Evolutionary conservation across 805 yeast genomes (phyloP), one percentile per base, ranked within the genome.

Genomic region (Kodamaea fukazawae): DNA sequence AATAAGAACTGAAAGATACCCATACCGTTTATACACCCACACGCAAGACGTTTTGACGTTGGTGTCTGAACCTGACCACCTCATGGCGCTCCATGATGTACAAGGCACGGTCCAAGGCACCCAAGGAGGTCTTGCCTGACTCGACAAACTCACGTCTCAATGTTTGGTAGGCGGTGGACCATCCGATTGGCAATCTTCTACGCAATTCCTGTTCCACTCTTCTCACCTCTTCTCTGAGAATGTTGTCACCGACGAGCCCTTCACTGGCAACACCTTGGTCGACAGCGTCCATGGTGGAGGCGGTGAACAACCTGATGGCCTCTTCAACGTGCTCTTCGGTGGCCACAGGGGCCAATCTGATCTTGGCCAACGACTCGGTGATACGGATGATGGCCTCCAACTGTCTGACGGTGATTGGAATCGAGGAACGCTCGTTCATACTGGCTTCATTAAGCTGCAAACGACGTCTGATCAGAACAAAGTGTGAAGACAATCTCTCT

Each of bases 211-310:
- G 80, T 57, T 90, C 96, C 40, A 93, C 86, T 53, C 73, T 75
- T 48, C 78, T 75, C 33, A 91, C 88, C 55, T 90, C 93, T 28
- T 76, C 75, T 34, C 79, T 75, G 43, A 82, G 67, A 42, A 81
- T 81, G 26, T 80, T 78, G 45, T 79, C 78, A 4, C 76, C 67
- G 30, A 73, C 51, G 38, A 60, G 44, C 10, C 65, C 67, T 4
- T 65, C 67, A 23, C 61, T 61, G 12, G 63, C 76, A 32, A 76
- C 76, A 28, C 81, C 83, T 56, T 80, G 83, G 34, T 75, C 78
- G 8, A 87, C 91, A 1, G 99, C 99, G 57, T 90, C 90, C 95
- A 93, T 89, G 0, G 99, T 93, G 1, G 99, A 93, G 0, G 99
- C 97, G 45, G 86, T 86, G 64, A 93, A 93, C 46, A 93, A 69